Evolutionary conservation across 208 protist genomes (phyloP), one percentile per base, ranked within the genome.

Genomic region (Blastocrithidia nonstop): DNA sequence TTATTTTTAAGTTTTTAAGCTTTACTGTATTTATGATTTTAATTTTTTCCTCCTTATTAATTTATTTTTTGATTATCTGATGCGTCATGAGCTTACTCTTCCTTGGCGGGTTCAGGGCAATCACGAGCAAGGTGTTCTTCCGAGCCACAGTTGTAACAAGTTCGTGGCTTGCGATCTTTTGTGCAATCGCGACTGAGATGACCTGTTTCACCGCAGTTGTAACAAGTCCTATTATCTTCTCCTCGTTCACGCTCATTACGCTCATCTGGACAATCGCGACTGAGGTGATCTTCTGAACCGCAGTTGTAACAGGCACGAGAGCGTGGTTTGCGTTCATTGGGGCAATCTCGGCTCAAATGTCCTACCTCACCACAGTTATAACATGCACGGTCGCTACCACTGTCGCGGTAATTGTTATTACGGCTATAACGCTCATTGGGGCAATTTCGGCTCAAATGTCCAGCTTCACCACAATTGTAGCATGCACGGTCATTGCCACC

Each of bases 81-180:
- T 44, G 8, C 29, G 11, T 16, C 29, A n/a, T 15, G 11, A 11
- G n/a, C 11, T 35, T 35, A n/a, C 11, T n/a, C 11, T 35, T n/a
- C n/a, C 29, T 35, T 23, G 5, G 1, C 20, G 6, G 56, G 47
- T 20, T 78, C 66, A 33, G 75, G 54, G 68, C 66, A 79, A 15
- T 78, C 66, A 62, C 69, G 64, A 27, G 51, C 57, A 41, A 76
- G 39, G 66, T 92, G 83, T 39, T 77, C 83, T 16, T 73, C 54
- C 49, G 83, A 32, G 23, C 71, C 66, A 57, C 82, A 92, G 55
- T 67, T 66, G 70, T 80, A 75, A 66, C 80, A 86, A 20, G 54
- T 50, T 54, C 63, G 43, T 17, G 39, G 49, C 44, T 45, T 47
- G 51, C 57, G 55, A 39, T 59, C 59, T 36, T 60, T 60, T 25